Evolutionary conservation across 2,329 filamentous ascomycete genomes (phyloP).

Genomic region (Verticillium klebahnii): DNA sequence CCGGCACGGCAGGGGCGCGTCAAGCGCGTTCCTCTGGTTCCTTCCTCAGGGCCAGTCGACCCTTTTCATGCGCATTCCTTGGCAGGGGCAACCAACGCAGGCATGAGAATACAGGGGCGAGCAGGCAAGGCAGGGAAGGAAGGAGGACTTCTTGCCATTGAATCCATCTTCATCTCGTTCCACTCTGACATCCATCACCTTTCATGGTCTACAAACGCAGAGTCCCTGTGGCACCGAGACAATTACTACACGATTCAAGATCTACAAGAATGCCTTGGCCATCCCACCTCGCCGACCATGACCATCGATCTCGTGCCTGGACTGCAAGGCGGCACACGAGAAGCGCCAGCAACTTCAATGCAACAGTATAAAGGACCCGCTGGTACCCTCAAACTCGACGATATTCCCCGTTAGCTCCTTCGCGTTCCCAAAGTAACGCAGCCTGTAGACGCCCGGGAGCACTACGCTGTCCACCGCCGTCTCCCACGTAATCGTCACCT

Average conservation of each 20-base stretch:
- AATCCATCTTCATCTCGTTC: no score
- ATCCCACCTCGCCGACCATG: no score
- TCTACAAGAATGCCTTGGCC: no score
- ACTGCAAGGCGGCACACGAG: background rate
- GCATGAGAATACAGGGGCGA: background rate
- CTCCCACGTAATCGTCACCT: constrained; percentile 75
- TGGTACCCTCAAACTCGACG: constrained; percentile 63
- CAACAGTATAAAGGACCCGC: constrained; percentile 41
- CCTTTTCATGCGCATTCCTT: background rate
- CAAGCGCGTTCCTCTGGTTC: background rate
- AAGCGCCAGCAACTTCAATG: background rate
- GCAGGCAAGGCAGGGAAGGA: background rate
- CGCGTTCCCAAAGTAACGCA: constrained; percentile 77
- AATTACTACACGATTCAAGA: no score
- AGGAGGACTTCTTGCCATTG: background rate
- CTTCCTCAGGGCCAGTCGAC: background rate
- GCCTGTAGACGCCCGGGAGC: constrained; percentile 61
- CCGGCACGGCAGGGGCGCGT: background rate
- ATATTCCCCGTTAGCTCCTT: constrained; percentile 62
- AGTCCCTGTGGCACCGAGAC: no score
- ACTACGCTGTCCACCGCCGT: constrained; percentile 56
- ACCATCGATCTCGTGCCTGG: no score
- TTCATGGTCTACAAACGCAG: no score
- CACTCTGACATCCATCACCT: no score
- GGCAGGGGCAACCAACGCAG: background rate